Percentiles rank a stretch among this genome's conserved stretches.
Conservation (phyloP, 2,329 filamentous ascomycete species). For the Phoma sp. region DNA sequence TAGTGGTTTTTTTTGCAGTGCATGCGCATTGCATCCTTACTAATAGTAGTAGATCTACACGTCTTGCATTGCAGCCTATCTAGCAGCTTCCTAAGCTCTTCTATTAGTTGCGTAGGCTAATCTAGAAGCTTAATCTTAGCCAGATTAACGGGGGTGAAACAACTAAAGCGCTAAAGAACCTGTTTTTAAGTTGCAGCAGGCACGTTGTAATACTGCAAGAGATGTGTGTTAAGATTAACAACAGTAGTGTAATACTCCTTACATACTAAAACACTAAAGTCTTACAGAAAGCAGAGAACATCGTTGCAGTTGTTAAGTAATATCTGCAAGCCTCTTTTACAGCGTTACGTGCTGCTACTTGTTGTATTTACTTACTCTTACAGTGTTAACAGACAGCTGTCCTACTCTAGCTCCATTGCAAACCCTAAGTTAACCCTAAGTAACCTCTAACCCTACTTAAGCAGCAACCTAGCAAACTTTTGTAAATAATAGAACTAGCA, state of each 20-base stretch:
- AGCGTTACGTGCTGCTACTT: not conserved
- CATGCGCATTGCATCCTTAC: no score
- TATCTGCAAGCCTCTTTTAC: slow-evolving; percentile 3
- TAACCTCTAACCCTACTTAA: not conserved
- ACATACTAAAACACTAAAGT: slow-evolving; percentile 1
- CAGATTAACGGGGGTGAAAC: not conserved
- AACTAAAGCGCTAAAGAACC: not conserved
- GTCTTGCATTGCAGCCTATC: no score
- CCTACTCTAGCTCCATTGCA: slow-evolving; percentile 5
- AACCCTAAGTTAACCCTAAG: no score
- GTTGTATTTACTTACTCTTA: slow-evolving; percentile 2
- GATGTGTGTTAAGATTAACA: not conserved
- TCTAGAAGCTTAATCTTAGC: not conserved
- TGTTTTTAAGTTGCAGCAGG: not conserved
- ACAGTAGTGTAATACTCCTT: not conserved
- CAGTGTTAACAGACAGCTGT: slow-evolving; percentile 1
- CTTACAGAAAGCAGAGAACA: not conserved
- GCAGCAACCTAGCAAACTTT: not conserved
- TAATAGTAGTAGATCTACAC: no score
- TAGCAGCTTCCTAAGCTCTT: no score
- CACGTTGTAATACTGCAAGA: not conserved
- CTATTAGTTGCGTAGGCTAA: no score
- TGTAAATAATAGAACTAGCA: not conserved
- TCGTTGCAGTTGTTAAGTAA: not conserved
- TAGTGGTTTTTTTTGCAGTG: not conserved